phyloP scores from a whole-genome alignment of 805 yeast genomes.

The Candida suzukii region DNA sequence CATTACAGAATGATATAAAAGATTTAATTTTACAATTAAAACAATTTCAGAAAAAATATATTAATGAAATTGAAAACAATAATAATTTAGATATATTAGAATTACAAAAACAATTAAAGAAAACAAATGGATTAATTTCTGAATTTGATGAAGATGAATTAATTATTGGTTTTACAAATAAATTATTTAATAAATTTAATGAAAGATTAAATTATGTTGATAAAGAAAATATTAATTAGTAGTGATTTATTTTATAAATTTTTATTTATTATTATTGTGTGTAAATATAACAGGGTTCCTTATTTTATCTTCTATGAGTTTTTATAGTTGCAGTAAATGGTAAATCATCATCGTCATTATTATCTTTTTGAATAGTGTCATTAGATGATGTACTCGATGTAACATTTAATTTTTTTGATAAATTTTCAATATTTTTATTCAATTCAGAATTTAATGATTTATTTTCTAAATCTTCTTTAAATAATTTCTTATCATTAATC shows the following conservation, averaged over 20 bases:
- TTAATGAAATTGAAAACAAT: not conserved
- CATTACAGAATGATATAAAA: not conserved
- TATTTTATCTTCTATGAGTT: not conserved
- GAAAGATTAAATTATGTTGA: not conserved
- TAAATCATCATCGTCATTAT: not conserved
- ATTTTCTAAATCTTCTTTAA: not conserved
- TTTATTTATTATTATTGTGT: too few species aligned
- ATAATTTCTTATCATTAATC: constrained; percentile 16
- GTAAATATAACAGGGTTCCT: not conserved
- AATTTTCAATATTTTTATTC: constrained; percentile 1
- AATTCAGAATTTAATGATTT: constrained; percentile 3
- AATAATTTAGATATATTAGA: not conserved
- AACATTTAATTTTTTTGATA: not conserved
- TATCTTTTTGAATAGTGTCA: too few species aligned
- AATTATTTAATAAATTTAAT: not conserved
- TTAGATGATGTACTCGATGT: too few species aligned
- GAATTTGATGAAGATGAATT: not conserved
- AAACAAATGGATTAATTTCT: not conserved
- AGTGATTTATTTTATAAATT: not conserved
- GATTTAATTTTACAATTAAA: not conserved
- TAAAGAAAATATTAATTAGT: not conserved
- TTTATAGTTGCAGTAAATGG: constrained; percentile 12
- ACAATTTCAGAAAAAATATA: not conserved
- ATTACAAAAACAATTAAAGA: not conserved
- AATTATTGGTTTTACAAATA: not conserved